Percentiles rank a stretch among this genome's conserved stretches.
Conservation (phyloP, 441 rosid species). For the Caryocar brasiliense region DNA sequence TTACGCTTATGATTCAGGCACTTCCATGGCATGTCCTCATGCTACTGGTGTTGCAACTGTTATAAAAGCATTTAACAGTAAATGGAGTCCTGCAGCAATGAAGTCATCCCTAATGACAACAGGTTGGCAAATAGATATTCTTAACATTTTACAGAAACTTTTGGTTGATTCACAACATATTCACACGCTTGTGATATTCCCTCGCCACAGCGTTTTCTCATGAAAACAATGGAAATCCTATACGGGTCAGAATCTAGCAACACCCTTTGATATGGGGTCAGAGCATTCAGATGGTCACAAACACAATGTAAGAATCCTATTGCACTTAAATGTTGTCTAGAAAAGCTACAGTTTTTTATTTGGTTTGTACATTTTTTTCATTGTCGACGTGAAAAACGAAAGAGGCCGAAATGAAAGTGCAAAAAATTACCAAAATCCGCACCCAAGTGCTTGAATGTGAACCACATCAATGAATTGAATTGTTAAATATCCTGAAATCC, state of each 20-base stretch:
- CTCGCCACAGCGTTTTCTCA: neutral
- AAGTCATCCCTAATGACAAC: slow-evolving; percentile 15
- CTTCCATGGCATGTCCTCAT: slow-evolving; percentile 16
- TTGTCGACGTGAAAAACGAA: too few relatives aligned
- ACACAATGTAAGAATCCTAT: too few relatives aligned
- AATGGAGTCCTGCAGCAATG: neutral
- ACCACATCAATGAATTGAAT: too few relatives aligned
- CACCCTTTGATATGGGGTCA: neutral
- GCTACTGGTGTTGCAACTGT: slow-evolving; percentile 8
- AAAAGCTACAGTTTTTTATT: too few relatives aligned
- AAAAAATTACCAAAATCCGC: too few relatives aligned
- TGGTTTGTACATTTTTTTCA: too few relatives aligned
- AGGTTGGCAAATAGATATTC: too few relatives aligned
- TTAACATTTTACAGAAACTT: too few relatives aligned
- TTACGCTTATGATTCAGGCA: neutral
- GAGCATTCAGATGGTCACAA: neutral
- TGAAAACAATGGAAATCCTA: neutral
- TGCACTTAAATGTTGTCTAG: too few relatives aligned
- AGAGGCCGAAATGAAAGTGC: too few relatives aligned
- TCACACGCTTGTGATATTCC: too few relatives aligned
- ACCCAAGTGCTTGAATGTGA: too few relatives aligned
- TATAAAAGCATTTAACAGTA: neutral
- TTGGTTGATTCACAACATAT: neutral
- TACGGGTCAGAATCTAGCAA: neutral
- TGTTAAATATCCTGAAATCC: neutral